A percentile compares a stretch with the other conserved stretches of the same genome.
Evolutionary conservation across 345 rosid genomes (phyloP).

Genomic region (Arabidopsis arenosa): DNA sequence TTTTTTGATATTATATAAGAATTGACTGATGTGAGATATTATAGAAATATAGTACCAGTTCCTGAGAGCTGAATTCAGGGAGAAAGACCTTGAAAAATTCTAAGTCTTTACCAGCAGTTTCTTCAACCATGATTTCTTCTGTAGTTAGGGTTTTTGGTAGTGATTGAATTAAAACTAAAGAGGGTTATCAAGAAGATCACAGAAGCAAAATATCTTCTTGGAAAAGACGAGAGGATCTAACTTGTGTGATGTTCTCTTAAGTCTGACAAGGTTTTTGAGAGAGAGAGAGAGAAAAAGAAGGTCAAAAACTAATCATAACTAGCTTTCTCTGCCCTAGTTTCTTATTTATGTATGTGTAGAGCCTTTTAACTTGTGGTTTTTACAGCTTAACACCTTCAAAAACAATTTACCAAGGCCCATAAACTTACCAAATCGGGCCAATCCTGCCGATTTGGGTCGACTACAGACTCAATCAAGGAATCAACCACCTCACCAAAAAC

Average conservation of each 20-base stretch:
- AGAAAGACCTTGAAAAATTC: conserved; percentile 46
- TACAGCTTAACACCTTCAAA: neutral
- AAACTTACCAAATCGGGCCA: neutral
- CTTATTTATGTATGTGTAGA: neutral
- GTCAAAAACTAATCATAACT: neutral
- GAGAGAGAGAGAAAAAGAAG: neutral
- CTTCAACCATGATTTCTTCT: conserved; percentile 31
- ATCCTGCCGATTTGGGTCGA: neutral
- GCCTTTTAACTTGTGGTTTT: neutral
- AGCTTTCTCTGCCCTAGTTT: conserved; percentile 5
- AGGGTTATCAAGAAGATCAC: neutral
- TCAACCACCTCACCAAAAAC: too few species aligned
- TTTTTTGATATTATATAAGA: neutral
- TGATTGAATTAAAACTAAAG: neutral
- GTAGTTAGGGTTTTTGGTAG: neutral
- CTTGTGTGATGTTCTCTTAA: too few species aligned
- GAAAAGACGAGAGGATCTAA: too few species aligned
- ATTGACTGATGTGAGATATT: neutral
- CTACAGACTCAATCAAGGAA: neutral
- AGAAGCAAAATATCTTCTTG: neutral
- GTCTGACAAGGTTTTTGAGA: conserved; percentile 1
- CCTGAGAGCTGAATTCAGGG: conserved; percentile 34
- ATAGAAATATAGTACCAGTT: conserved; percentile 31
- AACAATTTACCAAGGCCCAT: neutral
- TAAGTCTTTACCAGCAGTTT: conserved; percentile 17